Evolutionary conservation across 495 filamentous ascomycete species (phyloP).

Genomic region (Podospora tetraspora): DNA sequence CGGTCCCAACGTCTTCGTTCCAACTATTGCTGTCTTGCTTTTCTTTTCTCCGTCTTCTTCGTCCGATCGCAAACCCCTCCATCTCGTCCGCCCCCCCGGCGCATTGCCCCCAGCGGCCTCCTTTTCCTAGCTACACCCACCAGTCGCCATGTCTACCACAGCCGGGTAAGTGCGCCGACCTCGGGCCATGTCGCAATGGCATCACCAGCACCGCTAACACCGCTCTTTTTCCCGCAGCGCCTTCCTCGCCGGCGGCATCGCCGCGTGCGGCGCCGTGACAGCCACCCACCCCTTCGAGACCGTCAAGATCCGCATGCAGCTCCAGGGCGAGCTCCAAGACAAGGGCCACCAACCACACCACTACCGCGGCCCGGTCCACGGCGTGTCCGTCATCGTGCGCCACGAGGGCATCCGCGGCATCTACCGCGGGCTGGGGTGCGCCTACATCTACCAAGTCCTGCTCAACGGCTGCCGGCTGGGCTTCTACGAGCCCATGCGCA

Average conservation of each 20-base stretch:
- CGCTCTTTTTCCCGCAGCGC: slow-evolving; percentile 36
- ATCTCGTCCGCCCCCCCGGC: neutral
- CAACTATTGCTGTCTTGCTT: neutral
- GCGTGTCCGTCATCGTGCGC: slow-evolving; percentile 79
- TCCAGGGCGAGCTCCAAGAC: slow-evolving; percentile 90
- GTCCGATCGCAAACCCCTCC: neutral
- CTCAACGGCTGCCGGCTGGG: slow-evolving; percentile 95
- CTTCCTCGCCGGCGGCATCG: slow-evolving; percentile 93
- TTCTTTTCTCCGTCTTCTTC: neutral
- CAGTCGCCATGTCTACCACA: slow-evolving; percentile 41
- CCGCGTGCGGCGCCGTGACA: slow-evolving; percentile 94
- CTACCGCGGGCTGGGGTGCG: slow-evolving; percentile 83
- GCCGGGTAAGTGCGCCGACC: slow-evolving; percentile 32
- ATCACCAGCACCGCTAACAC: slow-evolving; percentile 13
- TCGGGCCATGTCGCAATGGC: slow-evolving; percentile 4
- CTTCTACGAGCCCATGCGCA: slow-evolving; percentile 94
- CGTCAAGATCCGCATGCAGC: slow-evolving; percentile 96
- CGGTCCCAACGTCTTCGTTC: neutral
- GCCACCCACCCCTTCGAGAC: slow-evolving; percentile 98
- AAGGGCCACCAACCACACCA: slow-evolving; percentile 76
- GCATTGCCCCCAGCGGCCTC: neutral
- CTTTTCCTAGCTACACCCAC: neutral
- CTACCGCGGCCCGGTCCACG: slow-evolving; percentile 91
- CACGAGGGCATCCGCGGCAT: slow-evolving; percentile 87
- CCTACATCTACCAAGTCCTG: slow-evolving; percentile 95